These are phyloP conservation scores for Trichocladium uniseriatum DNA, from an alignment of 495 filamentous ascomycete species.

Conservation along the genomic window DNA sequence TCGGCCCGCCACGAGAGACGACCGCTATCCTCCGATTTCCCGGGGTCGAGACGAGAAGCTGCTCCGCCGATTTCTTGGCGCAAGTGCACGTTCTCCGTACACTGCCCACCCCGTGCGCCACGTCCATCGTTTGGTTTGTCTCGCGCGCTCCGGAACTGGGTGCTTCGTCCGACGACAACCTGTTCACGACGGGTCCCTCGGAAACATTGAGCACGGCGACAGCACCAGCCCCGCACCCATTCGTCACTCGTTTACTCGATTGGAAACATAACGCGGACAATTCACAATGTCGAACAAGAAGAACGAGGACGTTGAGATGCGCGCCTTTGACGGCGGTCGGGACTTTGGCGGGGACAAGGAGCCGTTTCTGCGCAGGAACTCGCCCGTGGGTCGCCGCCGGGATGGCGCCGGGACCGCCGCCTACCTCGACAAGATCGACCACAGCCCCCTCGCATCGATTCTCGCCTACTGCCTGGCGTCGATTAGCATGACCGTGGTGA, in stretches of 20 bases:
- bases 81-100: conserved; percentile 1
- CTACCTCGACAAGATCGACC: conserved; percentile 44
- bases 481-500: conserved; percentile 97
- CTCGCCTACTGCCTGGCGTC: conserved; percentile 87
- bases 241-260: conserved; percentile 21
- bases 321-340: conserved; percentile 41
- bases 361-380: conserved; percentile 38
- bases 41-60: conserved; percentile 3
- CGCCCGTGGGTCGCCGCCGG: conserved; percentile 35
- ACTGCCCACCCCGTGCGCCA: conserved; percentile 5
- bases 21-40: background rate
- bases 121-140: background rate
- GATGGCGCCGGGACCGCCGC: conserved; percentile 30
- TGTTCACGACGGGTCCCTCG: conserved; percentile 6
- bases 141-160: background rate
- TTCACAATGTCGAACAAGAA: conserved; percentile 61
- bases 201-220: background rate
- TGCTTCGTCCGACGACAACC: conserved; percentile 1
- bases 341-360: conserved; percentile 48
- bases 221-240: background rate
- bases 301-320: conserved; percentile 66
- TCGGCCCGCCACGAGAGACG: conserved; percentile 3
- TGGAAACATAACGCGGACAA: background rate
- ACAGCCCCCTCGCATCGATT: conserved; percentile 71
- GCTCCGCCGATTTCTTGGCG: background rate